phyloP scores from a whole-genome alignment of 2,329 filamentous ascomycete species.

The Arthrobotrys sinensis region DNA sequence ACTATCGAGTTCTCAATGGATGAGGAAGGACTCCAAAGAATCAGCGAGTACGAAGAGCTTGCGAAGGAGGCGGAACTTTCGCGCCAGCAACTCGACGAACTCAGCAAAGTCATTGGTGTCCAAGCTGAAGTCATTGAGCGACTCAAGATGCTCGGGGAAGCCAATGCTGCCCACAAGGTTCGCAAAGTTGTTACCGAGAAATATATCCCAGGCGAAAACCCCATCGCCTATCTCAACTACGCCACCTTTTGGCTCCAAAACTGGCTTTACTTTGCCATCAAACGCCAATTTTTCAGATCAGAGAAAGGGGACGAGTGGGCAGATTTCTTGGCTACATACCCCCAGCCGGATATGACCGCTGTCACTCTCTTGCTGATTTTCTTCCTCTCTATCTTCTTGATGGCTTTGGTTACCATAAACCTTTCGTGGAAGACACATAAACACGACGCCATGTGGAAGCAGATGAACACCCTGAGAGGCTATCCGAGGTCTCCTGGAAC shows the following conservation, averaged over 20 bases:
- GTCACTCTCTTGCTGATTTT: constrained; percentile 35
- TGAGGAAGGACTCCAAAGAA: constrained; percentile 49
- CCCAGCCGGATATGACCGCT: constrained; percentile 37
- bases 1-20: constrained; percentile 56
- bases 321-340: constrained; percentile 38
- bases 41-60: constrained; percentile 53
- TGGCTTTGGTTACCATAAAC: constrained; percentile 1
- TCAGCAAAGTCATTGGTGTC: constrained; percentile 49
- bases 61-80: constrained; percentile 49
- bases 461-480: constrained; percentile 49
- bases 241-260: constrained; percentile 55
- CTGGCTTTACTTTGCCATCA: constrained; percentile 46
- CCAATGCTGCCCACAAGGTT: constrained; percentile 45
- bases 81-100: constrained; percentile 40
- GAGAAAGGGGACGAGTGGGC: constrained; percentile 56
- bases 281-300: constrained; percentile 24
- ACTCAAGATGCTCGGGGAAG: constrained; percentile 50
- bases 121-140: constrained; percentile 53
- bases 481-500: constrained; percentile 39
- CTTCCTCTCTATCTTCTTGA: constrained; percentile 27
- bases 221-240: constrained; percentile 59
- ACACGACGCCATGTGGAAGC: constrained; percentile 55
- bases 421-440: constrained; percentile 35
- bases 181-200: constrained; percentile 44
- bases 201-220: constrained; percentile 47